Evolutionary conservation across 192 early-diverging fungal genomes (phyloP).

Genomic region (Dissophora ornata): DNA sequence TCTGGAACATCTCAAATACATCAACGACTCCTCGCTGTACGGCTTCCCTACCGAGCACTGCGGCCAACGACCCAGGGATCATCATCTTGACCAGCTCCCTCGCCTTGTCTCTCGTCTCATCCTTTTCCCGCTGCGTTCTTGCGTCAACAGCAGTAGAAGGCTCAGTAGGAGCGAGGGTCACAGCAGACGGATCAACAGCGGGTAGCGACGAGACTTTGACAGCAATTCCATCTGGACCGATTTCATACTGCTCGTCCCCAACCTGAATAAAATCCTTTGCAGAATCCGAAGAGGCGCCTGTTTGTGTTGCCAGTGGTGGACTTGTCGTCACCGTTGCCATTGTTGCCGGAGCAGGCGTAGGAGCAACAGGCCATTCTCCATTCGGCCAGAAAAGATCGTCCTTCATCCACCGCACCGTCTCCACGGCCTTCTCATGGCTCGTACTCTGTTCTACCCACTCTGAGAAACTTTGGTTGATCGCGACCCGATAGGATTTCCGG

Average conservation of each 20-base stretch:
- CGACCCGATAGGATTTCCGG: slow-evolving; percentile 47
- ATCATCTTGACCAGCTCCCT: slow-evolving; percentile 50
- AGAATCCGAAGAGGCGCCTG: too few species aligned
- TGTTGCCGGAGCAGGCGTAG: background rate
- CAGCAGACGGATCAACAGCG: background rate
- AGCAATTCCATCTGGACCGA: slow-evolving; percentile 31
- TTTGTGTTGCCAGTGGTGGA: background rate
- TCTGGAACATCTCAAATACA: slow-evolving; percentile 53
- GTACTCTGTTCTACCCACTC: slow-evolving; percentile 38
- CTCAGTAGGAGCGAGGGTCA: background rate
- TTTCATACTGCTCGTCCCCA: slow-evolving; percentile 23
- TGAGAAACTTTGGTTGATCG: slow-evolving; percentile 51
- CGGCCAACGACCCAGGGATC: slow-evolving; percentile 34
- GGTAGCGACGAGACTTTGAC: slow-evolving; percentile 8
- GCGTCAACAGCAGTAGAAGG: too few species aligned
- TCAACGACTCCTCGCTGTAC: slow-evolving; percentile 36
- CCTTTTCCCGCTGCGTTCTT: slow-evolving; percentile 22
- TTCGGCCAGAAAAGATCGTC: slow-evolving; percentile 50
- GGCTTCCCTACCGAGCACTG: slow-evolving; percentile 38
- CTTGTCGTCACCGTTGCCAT: background rate
- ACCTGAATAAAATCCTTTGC: slow-evolving; percentile 13
- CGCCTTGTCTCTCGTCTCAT: slow-evolving; percentile 36
- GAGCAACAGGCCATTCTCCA: slow-evolving; percentile 36
- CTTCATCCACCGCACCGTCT: slow-evolving; percentile 51
- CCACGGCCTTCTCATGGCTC: slow-evolving; percentile 37